These are phyloP conservation scores for Hymenoscyphus fructigenus DNA, from an alignment of 2,329 filamentous ascomycete species.

Conservation along the genomic window DNA sequence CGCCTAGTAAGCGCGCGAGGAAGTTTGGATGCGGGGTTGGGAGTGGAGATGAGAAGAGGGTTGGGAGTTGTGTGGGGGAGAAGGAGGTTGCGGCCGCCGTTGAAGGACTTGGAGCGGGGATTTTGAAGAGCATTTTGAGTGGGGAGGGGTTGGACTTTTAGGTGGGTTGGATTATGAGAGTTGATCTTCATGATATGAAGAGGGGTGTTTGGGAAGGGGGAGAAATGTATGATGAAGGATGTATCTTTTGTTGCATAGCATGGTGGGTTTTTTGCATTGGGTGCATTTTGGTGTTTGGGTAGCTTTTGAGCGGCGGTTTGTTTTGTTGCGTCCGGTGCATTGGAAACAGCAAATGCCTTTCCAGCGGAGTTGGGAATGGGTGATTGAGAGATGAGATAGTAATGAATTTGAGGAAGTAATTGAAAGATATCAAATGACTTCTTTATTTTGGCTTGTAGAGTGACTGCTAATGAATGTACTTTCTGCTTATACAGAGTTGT, in stretches of 20 bases:
- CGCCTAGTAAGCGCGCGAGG: conserved; percentile 68
- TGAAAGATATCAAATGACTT: no score
- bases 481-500: no score
- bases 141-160: conserved; percentile 38
- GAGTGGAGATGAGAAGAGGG: conserved; percentile 69
- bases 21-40: conserved; percentile 49
- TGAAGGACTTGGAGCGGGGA: conserved; percentile 60
- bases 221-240: background rate
- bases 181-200: background rate
- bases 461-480: no score
- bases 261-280: background rate
- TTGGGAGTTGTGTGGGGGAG: conserved; percentile 78
- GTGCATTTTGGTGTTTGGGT: background rate
- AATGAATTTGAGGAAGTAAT: no score
- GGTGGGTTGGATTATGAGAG: no score
- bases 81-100: conserved; percentile 74
- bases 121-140: conserved; percentile 61
- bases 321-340: no score
- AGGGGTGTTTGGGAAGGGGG: background rate
- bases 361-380: no score
- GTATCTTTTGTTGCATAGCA: background rate
- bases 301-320: no score
- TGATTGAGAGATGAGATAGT: no score
- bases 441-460: no score
- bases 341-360: no score